Evolutionary conservation across 306 rosid species (phyloP), one percentile per base, ranked within the genome.

Genomic region (Inga laurina): DNA sequence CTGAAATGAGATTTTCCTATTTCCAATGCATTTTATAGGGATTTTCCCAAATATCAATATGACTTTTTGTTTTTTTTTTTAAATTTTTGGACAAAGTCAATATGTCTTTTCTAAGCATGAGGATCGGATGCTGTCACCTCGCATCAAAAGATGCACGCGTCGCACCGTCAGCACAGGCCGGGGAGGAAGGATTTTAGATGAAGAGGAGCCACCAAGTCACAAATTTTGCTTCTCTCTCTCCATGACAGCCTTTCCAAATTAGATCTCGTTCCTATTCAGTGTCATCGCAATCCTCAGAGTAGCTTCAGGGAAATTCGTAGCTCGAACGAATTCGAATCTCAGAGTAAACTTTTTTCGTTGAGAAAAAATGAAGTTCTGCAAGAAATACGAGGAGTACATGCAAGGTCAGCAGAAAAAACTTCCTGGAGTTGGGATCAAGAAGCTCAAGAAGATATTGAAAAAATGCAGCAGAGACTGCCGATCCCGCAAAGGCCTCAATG

Each of bases 381-480:
- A 96, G 90, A 91, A 76, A 85, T 96, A 96, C 84, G 92, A 89
- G 72, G 90, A 92, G 70, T 96, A 92, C 91, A 87, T 93, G 97
- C 92, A 90, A 78, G 88, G 88, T 45, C 97, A 93, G 72, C 82
- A 88, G 88, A 84, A 87, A 74, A 90, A 92, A 49, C 91, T 93
- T 22, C 99, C 97, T 5, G 97, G 71, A 44, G 91, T 96, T 79
- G 97, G 94, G 7, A 88, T 96, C 85, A 96, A 96, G 87, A 94
- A 90, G 87, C 99, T 91, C 46, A 96, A 96, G 88, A 96, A 92
- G 86, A 92, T 92, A 43, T 82, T 96, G 85, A 96, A 93, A 85
- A 93, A 74, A 70, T 96, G 98, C 84, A 81, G 92, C 2, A 72
- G 79, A 65, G 82, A 92, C 19, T 84, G 79, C 68, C 88, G 83